Percentiles rank a stretch among this genome's conserved stretches.
Conservation (phyloP, 2,329 filamentous ascomycete species). For the Cadophora malorum region DNA sequence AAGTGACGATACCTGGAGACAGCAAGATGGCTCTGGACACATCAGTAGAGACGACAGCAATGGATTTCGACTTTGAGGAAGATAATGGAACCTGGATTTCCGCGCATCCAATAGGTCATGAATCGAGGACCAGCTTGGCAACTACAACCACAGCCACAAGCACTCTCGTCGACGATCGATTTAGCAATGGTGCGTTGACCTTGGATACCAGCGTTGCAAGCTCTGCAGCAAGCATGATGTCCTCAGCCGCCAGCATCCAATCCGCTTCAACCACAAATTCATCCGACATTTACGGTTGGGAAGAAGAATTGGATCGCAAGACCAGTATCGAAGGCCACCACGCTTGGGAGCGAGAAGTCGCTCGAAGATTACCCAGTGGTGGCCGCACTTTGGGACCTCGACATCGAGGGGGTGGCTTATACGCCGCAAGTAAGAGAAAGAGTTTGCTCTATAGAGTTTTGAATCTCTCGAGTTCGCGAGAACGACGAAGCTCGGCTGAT, state of each 20-base stretch:
- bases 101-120: constrained; percentile 36
- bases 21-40: constrained; percentile 36
- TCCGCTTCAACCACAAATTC: constrained; percentile 44
- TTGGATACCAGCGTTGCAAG: constrained; percentile 42
- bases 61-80: constrained; percentile 42
- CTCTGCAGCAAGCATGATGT: constrained; percentile 46
- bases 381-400: constrained; percentile 35
- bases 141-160: constrained; percentile 36
- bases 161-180: constrained; percentile 37
- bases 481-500: constrained; percentile 26
- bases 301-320: constrained; percentile 53
- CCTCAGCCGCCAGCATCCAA: constrained; percentile 44
- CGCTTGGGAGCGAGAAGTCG: constrained; percentile 35
- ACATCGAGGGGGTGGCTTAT: constrained; percentile 25
- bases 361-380: constrained; percentile 34
- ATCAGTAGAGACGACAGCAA: constrained; percentile 34
- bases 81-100: constrained; percentile 42
- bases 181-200: constrained; percentile 33
- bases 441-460: constrained; percentile 42
- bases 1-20: constrained; percentile 23
- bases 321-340: constrained; percentile 35
- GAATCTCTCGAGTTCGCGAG: constrained; percentile 34
- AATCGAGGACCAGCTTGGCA: constrained; percentile 40
- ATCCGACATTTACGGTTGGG: constrained; percentile 60
- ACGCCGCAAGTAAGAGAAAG: constrained; percentile 38